Base-by-base conservation (phyloP, 1,284 basidiomycete species). In the Ceratobasidium sp. region DNA sequence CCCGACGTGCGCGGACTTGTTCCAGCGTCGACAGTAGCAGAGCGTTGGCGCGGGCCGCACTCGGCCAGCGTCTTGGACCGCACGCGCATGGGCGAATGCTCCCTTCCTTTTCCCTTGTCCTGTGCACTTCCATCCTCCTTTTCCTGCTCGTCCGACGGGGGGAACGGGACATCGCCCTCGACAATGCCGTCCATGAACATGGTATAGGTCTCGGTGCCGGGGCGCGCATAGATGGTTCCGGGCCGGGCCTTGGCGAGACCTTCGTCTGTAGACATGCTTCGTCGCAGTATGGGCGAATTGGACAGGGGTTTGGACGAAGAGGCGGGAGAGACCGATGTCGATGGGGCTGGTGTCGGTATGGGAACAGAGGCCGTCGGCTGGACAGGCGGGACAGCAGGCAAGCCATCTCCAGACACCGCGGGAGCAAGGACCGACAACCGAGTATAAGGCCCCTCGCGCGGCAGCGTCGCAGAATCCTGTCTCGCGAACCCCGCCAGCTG, bases 231-330 rank as follows among this genome's bases (percentile, higher is more conserved):
- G 29, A 39, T 61, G 9, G 58, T 61, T 39, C 29, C 34, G 4
- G 58, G 58, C 7, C 58, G 34, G 14, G 43, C 24, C n/a, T 43
- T 43, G 22, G 62, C 64, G 13, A 68, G 51, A 1, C 49, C 64
- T 31, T 53, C 64, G 49, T 68, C 64, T 24, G 64, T 54, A 2
- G 64, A 68, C 37, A 54, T 41, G 48, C 64, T 68, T 34, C 64
- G 22, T 13, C 64, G 16, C 6, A 68, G 49, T 6, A 51, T 5
- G 2, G 59, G 34, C 1, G 34, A 62, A 14, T 62, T 62, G 19
- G 9, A 8, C 43, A 9, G 8, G 34, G 5, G 37, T n/a, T 39
- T 46, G 59, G 59, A 24, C 13, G 59, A 16, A 11, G 53, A 2
- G 8, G 24, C 7, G 16, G 53, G n/a, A 13, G 53, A 56, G 16